Evolutionary conservation across 2,329 filamentous ascomycete genomes (phyloP).

Genomic region (Capronia epimyces): DNA sequence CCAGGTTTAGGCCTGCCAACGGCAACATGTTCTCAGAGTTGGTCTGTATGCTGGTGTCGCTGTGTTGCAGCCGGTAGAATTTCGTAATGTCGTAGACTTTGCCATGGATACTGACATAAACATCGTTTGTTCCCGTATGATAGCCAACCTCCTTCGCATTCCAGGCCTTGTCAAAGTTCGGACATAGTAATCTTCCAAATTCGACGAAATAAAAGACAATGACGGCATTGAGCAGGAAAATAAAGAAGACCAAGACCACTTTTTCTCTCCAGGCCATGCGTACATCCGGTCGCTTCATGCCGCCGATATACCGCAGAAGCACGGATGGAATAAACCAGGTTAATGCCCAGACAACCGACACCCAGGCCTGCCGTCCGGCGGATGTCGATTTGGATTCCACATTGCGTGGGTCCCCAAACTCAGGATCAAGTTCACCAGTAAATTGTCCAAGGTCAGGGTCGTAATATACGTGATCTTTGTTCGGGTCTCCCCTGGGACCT

Average conservation of each 20-base stretch:
- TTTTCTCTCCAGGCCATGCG: conserved; percentile 98
- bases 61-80: conserved; percentile 82
- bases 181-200: conserved; percentile 81
- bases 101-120: conserved; percentile 80
- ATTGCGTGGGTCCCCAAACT: conserved; percentile 69
- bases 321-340: conserved; percentile 96
- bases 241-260: conserved; percentile 72
- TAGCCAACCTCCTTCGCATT: conserved; percentile 60
- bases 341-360: conserved; percentile 72
- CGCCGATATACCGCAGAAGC: conserved; percentile 69
- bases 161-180: conserved; percentile 89
- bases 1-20: conserved; percentile 71
- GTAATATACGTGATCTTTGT: conserved; percentile 66
- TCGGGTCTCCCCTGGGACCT: conserved; percentile 75
- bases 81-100: conserved; percentile 87
- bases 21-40: conserved; percentile 62
- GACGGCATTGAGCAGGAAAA: conserved; percentile 70
- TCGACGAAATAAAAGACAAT: conserved; percentile 89
- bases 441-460: conserved; percentile 61
- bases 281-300: conserved; percentile 96
- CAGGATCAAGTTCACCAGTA: conserved; percentile 65
- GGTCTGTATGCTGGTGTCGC: conserved; percentile 62
- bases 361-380: conserved; percentile 66
- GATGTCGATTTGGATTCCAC: conserved; percentile 65
- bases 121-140: conserved; percentile 70